Evolutionary conservation across 2,329 filamentous ascomycete species (phyloP), one percentile per base, ranked within the genome.

Genomic region (Periglandula ipomoeae): DNA sequence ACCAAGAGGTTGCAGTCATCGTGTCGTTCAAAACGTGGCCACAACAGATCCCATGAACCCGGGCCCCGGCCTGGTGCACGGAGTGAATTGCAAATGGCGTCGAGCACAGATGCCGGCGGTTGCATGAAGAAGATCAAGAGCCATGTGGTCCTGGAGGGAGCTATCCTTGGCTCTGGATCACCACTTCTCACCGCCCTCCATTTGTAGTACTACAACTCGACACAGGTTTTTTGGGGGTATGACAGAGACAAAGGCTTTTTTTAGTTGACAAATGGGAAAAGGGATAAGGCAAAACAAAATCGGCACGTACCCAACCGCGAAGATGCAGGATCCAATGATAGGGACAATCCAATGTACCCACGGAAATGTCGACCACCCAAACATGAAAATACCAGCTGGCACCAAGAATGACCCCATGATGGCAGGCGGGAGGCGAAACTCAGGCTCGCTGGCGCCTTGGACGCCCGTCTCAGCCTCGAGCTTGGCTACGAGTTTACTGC

Each of bases 371-470:
- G 87, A 89, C 86, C 89, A 95, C 8, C 81, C 89, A 67, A 95
- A 95, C 68, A 87, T 85, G 65, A 96, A 95, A 15, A 97, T 69
- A 6, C 88, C 87, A 49, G 86, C 71, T 5, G 89, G 87, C 27
- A 93, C 87, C 9, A 95, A 67, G 40, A 89, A 66, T 1, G 82
- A 82, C n/a, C 90, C 91, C 7, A 75, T 63, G 46, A 90, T 85
- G 19, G 82, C 79, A 30, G 87, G 81, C 6, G 88, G 86, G 30
- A 96, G 76, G 52, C 89, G 81, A 69, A 85, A 94, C 68, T 96
- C 91, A 8, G 91, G 90, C 71, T 95, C 88, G 51, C 81, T 84
- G 44, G 76, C 71, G 5, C 76, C 79, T 48, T 68, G 59, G 51
- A 73, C 61, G 5, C 75, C 76, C 39, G 73, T 74, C 63, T 76